A percentile compares a stretch with the other conserved stretches of the same genome.
phyloP scores from a whole-genome alignment of 1,139 yeast species.

The Blastobotrys aristatus region DNA sequence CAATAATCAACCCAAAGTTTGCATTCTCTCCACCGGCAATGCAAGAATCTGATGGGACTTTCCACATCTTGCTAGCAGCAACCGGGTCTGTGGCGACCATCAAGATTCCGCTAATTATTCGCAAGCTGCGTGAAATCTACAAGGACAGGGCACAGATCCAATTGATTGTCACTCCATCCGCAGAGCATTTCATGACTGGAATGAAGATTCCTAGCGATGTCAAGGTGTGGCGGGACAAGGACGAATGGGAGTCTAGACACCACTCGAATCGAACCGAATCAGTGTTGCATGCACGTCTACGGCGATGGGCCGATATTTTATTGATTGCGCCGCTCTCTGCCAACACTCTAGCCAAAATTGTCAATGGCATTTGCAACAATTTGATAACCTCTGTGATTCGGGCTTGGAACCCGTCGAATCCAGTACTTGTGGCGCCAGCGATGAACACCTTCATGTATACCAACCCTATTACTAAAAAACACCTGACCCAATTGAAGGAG shows the following conservation, averaged over 20 bases:
- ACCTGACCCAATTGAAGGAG: constrained; percentile 54
- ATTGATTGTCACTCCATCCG: constrained; percentile 77
- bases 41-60: constrained; percentile 1
- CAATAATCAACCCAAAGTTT: constrained; percentile 46
- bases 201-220: constrained; percentile 66
- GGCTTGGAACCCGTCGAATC: constrained; percentile 87
- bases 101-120: constrained; percentile 44
- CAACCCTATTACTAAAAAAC: constrained; percentile 87
- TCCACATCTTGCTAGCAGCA: constrained; percentile 79
- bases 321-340: constrained; percentile 92
- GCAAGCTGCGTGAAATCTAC: constrained; percentile 24
- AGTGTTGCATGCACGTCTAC: constrained; percentile 77
- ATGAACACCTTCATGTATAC: constrained; percentile 97
- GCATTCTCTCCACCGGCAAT: constrained; percentile 1
- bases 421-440: constrained; percentile 90
- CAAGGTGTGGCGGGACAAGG: constrained; percentile 89
- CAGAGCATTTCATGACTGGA: constrained; percentile 60
- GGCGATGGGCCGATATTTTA: constrained; percentile 94
- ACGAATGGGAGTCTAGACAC: constrained; percentile 66
- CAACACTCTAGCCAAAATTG: constrained; percentile 83
- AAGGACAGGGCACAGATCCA: constrained; percentile 59
- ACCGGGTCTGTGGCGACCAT: constrained; percentile 95
- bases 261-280: constrained; percentile 50
- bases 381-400: constrained; percentile 73
- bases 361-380: constrained; percentile 90